phyloP scores from a whole-genome alignment of 148 eudicot genomes.

The Polygonum aviculare region DNA sequence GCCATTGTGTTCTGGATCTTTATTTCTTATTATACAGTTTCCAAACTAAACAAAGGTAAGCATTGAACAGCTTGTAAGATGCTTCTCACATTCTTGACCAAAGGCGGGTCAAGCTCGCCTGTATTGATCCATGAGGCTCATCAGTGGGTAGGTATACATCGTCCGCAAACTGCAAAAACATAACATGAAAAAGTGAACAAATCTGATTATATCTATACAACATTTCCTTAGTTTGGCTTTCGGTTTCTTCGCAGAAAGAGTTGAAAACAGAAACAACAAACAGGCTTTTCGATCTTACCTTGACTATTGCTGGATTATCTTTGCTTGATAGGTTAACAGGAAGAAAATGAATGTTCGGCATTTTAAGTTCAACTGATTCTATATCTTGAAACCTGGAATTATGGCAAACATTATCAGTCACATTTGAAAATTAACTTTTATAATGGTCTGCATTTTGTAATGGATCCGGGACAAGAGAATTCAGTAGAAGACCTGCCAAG shows the following conservation, averaged over 20 bases:
- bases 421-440: not conserved
- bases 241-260: too few species aligned
- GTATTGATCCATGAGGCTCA: slow-evolving; percentile 90
- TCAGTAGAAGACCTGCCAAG: slow-evolving; percentile 46
- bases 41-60: not conserved
- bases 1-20: not conserved
- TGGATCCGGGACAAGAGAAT: slow-evolving; percentile 8
- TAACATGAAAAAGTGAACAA: not conserved
- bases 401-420: not conserved
- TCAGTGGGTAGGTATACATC: slow-evolving; percentile 82
- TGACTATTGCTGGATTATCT: slow-evolving; percentile 27
- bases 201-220: not conserved
- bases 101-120: slow-evolving; percentile 77
- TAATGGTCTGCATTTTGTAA: not conserved
- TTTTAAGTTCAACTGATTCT: slow-evolving; percentile 63
- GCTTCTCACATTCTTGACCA: slow-evolving; percentile 46
- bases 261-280: too few species aligned
- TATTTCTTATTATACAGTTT: not conserved
- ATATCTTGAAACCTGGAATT: slow-evolving; percentile 61
- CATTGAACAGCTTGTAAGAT: not conserved
- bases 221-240: too few species aligned
- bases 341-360: slow-evolving; percentile 94
- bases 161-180: slow-evolving; percentile 59
- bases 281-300: not conserved
- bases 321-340: slow-evolving; percentile 74